Conservation (phyloP, 768 basidiomycete species). For the Termitomyces sp. region DNA sequence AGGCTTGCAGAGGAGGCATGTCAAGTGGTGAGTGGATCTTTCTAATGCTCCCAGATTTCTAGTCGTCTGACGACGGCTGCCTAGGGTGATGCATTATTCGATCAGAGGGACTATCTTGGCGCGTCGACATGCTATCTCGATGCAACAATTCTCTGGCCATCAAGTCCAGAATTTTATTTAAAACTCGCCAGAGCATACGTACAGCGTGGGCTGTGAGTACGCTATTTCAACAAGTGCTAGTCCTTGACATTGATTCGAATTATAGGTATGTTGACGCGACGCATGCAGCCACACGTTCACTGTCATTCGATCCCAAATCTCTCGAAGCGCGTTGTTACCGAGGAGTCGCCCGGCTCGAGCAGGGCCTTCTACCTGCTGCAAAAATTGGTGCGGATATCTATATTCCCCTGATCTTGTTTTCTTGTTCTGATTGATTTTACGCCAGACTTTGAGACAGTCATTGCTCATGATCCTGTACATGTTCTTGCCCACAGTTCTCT, state of each 20-base stretch:
- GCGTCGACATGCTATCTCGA: slow-evolving; percentile 28
- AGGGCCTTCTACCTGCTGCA: slow-evolving; percentile 15
- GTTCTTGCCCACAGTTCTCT: slow-evolving; percentile 22
- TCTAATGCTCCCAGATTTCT: neutral
- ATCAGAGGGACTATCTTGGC: slow-evolving; percentile 24
- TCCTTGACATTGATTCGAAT: neutral
- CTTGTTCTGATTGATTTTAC: neutral
- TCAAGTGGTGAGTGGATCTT: slow-evolving; percentile 8
- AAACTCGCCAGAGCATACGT: slow-evolving; percentile 14
- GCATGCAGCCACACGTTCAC: slow-evolving; percentile 17
- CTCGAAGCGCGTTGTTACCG: slow-evolving; percentile 15
- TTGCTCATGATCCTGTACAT: slow-evolving; percentile 23
- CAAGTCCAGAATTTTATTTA: slow-evolving; percentile 14
- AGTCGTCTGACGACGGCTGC: neutral
- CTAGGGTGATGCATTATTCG: slow-evolving; percentile 29
- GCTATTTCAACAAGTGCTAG: neutral
- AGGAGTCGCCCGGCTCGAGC: slow-evolving; percentile 17
- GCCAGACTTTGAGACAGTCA: slow-evolving; percentile 30
- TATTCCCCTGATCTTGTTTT: neutral
- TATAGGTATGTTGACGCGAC: slow-evolving; percentile 15
- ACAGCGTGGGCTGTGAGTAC: slow-evolving; percentile 13
- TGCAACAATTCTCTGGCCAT: slow-evolving; percentile 20
- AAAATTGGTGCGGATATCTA: slow-evolving; percentile 21
- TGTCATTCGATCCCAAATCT: slow-evolving; percentile 17
- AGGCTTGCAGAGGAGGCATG: slow-evolving; percentile 11